Conservation (phyloP, 2,329 filamentous ascomycete genomes). For the Cordyceps javanica region DNA sequence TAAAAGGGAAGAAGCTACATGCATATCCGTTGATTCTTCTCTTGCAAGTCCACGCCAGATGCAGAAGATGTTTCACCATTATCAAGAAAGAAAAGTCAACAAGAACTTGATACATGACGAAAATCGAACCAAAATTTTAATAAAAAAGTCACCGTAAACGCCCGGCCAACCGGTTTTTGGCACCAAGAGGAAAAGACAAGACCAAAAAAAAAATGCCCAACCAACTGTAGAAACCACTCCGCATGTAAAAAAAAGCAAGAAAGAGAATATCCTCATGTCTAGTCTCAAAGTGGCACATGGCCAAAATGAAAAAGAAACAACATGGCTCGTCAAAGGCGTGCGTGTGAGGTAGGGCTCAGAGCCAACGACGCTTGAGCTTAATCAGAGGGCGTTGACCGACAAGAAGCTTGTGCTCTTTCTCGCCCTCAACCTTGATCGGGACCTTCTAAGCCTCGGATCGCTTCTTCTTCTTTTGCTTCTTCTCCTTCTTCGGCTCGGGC, state of each 20-base stretch:
- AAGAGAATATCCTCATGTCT: constrained; percentile 10
- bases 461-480: constrained; percentile 47
- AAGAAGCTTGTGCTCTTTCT: neutral
- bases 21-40: neutral
- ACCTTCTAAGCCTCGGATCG: constrained; percentile 28
- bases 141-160: constrained; percentile 5
- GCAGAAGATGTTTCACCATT: constrained; percentile 2
- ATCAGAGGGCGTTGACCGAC: neutral
- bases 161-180: constrained; percentile 10
- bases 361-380: neutral
- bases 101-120: constrained; percentile 4
- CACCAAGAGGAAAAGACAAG: constrained; percentile 5
- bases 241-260: neutral
- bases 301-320: constrained; percentile 9
- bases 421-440: neutral
- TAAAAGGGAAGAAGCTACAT: neutral
- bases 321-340: constrained; percentile 12
- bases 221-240: constrained; percentile 9
- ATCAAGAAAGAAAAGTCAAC: constrained; percentile 5
- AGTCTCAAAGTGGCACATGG: constrained; percentile 14
- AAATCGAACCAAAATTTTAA: too few relatives aligned
- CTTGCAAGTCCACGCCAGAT: constrained; percentile 6
- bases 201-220: constrained; percentile 12
- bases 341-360: neutral
- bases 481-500: constrained; percentile 51